phyloP scores from a whole-genome alignment of 1,284 basidiomycete genomes.

The Mycena citricolor region DNA sequence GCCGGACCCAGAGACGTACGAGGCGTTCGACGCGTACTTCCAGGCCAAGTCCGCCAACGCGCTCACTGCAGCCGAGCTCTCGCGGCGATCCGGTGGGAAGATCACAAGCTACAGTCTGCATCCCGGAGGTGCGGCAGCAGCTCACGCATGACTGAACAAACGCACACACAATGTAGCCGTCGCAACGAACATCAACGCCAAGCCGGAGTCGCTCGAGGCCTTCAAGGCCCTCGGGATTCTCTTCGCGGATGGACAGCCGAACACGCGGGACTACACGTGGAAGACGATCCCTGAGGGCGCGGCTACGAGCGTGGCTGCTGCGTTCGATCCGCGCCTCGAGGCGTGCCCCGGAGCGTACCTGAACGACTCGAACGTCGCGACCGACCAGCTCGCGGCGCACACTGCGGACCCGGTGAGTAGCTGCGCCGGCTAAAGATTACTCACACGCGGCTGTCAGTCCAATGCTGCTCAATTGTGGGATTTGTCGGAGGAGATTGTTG shows the following conservation, averaged over 20 bases:
- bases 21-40: background rate
- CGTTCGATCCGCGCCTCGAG: background rate
- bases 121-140: constrained; percentile 7
- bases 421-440: background rate
- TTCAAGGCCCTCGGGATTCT: background rate
- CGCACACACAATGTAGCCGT: background rate
- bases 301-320: constrained; percentile 1
- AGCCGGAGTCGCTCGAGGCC: background rate
- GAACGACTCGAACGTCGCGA: constrained; percentile 2
- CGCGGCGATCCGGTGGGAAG: constrained; percentile 1
- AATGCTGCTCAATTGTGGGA: background rate
- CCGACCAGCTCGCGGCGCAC: background rate
- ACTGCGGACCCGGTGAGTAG: background rate
- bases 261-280: background rate
- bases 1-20: constrained; percentile 1
- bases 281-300: constrained; percentile 1
- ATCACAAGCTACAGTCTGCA: constrained; percentile 7
- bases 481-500: constrained; percentile 4
- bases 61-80: constrained; percentile 5
- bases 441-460: too few relatives aligned
- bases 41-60: constrained; percentile 4
- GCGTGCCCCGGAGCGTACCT: background rate
- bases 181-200: background rate
- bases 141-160: background rate
- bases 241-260: background rate